phyloP scores from a whole-genome alignment of 495 filamentous ascomycete genomes.

The Rhypophila decipiens region DNA sequence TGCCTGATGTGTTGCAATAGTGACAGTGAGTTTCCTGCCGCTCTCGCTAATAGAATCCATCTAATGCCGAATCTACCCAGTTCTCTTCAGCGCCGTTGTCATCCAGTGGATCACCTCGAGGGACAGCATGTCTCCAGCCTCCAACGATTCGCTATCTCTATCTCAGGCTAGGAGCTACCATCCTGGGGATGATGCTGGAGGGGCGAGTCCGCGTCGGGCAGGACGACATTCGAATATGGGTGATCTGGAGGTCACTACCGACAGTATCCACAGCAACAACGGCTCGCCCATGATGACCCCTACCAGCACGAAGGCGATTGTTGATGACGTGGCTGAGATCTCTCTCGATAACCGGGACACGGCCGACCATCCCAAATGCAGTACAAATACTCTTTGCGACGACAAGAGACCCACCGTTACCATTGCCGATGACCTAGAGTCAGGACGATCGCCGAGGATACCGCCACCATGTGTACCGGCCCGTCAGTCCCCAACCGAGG shows the following conservation, averaged over 20 bases:
- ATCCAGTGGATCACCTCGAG: slow-evolving; percentile 50
- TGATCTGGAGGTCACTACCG: background rate
- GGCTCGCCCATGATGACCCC: slow-evolving; percentile 5
- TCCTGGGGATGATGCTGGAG: slow-evolving; percentile 12
- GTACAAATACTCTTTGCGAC: background rate
- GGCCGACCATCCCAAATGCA: background rate
- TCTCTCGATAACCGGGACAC: slow-evolving; percentile 4
- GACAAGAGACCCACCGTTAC: slow-evolving; percentile 2
- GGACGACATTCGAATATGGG: slow-evolving; percentile 1
- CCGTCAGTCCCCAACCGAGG: slow-evolving; percentile 11
- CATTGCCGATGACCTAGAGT: background rate
- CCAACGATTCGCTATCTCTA: slow-evolving; percentile 9
- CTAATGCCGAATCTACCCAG: slow-evolving; percentile 16
- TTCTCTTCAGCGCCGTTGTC: slow-evolving; percentile 46
- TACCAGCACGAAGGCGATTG: slow-evolving; percentile 17
- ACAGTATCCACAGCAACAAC: slow-evolving; percentile 1
- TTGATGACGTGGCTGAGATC: slow-evolving; percentile 17
- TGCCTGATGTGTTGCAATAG: slow-evolving; percentile 52
- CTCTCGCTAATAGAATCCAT: too few species aligned
- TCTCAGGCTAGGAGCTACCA: slow-evolving; percentile 6
- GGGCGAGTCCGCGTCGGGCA: background rate
- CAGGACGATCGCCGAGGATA: background rate
- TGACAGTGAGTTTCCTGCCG: slow-evolving; percentile 33
- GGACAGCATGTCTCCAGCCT: slow-evolving; percentile 28
- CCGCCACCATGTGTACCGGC: background rate